A percentile compares a stretch with the other conserved stretches of the same genome.
phyloP scores from a whole-genome alignment of 148 eudicot genomes.

The Rhododendron simsii region DNA sequence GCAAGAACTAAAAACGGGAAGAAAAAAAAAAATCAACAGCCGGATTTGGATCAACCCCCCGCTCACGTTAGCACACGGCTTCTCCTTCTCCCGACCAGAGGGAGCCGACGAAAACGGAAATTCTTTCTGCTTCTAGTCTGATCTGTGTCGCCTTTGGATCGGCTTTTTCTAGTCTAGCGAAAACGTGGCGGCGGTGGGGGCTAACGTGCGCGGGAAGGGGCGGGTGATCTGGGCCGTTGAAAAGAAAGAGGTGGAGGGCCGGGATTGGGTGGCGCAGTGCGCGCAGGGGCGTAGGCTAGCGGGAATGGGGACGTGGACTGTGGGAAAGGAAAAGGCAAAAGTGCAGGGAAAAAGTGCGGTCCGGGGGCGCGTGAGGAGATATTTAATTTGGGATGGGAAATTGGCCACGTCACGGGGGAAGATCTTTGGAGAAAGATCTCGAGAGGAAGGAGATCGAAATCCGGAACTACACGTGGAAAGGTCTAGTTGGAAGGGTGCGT shows the following conservation, averaged over 20 bases:
- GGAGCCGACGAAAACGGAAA: background rate
- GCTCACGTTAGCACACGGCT: conserved; percentile 12
- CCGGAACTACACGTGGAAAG: background rate
- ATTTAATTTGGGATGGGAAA: conserved; percentile 33
- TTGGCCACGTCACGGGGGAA: conserved; percentile 46
- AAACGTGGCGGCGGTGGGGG: background rate
- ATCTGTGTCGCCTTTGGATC: background rate
- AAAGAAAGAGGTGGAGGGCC: background rate
- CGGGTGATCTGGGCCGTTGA: background rate
- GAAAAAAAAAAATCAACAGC: background rate
- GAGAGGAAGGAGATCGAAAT: background rate
- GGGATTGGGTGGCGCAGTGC: conserved; percentile 1
- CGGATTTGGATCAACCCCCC: background rate
- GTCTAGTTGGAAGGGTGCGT: background rate
- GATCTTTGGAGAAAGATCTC: conserved; percentile 21
- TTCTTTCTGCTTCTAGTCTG: background rate
- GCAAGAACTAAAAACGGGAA: background rate
- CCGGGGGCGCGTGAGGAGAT: conserved; percentile 19
- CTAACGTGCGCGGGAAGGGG: conserved; percentile 17
- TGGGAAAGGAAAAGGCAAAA: background rate
- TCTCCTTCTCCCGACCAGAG: background rate
- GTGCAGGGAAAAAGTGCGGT: conserved; percentile 19
- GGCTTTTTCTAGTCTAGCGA: background rate
- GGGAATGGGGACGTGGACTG: conserved; percentile 15
- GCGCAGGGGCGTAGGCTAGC: background rate